Base-by-base conservation (phyloP, 495 filamentous ascomycete genomes). In the Aspergillus diversus region DNA sequence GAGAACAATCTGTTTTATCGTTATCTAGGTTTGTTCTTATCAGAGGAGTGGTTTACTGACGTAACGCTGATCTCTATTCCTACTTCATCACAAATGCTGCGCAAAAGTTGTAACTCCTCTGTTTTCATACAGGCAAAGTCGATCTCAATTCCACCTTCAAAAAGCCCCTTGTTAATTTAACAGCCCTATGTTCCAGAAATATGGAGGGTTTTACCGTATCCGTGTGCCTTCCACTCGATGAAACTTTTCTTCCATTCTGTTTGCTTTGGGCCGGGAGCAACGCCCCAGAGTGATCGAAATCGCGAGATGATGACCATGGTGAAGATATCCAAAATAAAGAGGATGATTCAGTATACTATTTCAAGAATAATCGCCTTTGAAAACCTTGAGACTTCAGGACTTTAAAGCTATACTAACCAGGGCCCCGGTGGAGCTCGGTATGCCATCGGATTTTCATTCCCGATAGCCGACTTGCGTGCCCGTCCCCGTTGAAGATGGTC, bases 91-190 rank as follows among this genome's bases (percentile, higher is more conserved):
- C 60, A 64, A 12, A 72, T 60, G 33, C 66, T 50, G 42, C 68
- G 66, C 6, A 70, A 27, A 9, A 52, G 65, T 0, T 55, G 46
- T 15, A 68, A 62, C n/a, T 70, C 63, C 4, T 57, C 12, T 58
- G 66, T 31, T 17, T 15, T 48, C 56, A 58, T 48, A 54, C 42
- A 11, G 57, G 61, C 43, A 35, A 72, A 66, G 47, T 70, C 66
- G 12, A 72, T 57, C 57, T 74, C 66, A 32, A 72, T 62, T 12
- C 72, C 69, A 27, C 50, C 66, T 69, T 48, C 17, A 48, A n/a
- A 6, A 37, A 16, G 32, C 13, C 2, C 12, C 5, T 34, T 47
- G 6, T 35, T 21, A 33, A 6, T 15, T 32, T 12, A n/a, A 32
- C 13, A 4, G 32, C 0, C 21, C 12, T n/a, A 57, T 31, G 5